These are phyloP conservation scores for Fusarium sp. DNA, from an alignment of 2,329 filamentous ascomycete genomes.

Conservation along the genomic window DNA sequence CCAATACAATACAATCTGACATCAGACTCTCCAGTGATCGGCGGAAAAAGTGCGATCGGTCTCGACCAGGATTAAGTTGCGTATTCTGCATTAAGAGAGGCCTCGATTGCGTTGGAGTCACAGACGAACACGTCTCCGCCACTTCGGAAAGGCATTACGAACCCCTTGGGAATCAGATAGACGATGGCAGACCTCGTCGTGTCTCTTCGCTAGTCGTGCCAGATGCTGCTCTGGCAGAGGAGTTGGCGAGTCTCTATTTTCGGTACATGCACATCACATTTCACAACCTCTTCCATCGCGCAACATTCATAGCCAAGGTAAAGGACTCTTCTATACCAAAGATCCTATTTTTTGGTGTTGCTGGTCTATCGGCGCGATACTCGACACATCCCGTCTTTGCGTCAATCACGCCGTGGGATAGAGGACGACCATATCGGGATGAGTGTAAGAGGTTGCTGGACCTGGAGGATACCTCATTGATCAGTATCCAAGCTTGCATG, in stretches of 20 bases:
- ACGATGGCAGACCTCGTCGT: not conserved
- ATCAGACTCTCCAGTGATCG: not conserved
- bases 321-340: not conserved
- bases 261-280: constrained; percentile 1
- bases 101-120: not conserved
- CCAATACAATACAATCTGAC: not conserved
- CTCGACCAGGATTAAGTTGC: not conserved
- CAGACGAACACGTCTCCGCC: not conserved
- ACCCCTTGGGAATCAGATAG: not conserved
- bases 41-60: constrained; percentile 6
- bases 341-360: not conserved
- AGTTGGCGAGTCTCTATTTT: not conserved
- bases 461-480: not conserved
- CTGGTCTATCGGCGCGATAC: not conserved
- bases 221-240: not conserved
- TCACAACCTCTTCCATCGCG: constrained; percentile 2
- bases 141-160: not conserved
- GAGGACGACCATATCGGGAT: not conserved
- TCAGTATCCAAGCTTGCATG: constrained; percentile 3
- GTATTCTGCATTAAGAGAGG: not conserved
- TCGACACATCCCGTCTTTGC: not conserved
- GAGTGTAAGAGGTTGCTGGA: constrained; percentile 2
- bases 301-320: not conserved
- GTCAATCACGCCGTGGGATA: not conserved
- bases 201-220: not conserved